Base-by-base conservation (phyloP, 2,329 filamentous ascomycete genomes). In the Scorias spongiosa region DNA sequence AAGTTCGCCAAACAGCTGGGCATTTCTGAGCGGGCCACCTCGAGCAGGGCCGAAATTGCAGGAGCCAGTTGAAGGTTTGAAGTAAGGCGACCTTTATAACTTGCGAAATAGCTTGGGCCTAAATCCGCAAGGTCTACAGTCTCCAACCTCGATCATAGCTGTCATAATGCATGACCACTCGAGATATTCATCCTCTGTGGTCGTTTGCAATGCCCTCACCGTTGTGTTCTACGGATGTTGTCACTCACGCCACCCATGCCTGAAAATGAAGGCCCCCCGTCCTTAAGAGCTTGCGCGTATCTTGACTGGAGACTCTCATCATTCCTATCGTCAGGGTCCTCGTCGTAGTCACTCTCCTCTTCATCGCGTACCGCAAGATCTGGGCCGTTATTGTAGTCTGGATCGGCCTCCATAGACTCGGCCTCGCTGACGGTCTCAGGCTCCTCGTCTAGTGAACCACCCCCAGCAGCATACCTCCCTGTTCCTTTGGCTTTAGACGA, bases 211-310 rank as follows among this genome's bases (percentile, higher is more conserved):
- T 26, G 20, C 20, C 20, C 20, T 36, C 32, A 36, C 15, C 15
- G 11, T 36, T 40, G 38, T 12, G 38, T 40, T 40, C 20, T 40
- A 11, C 38, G 38, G 20, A 40, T 40, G 38, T 40, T 18, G 12
- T 40, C 38, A 18, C 14, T 18, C 3, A 28, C 20, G 11, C 20
- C 20, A 5, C 38, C 18, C 14, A 17, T 40, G 38, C 38, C 38
- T 18, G 38, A 14, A 3, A 36, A 12, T 12, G 12, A 12, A 18
- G 12, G 12, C 2, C 20, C 38, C 44, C 49, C 74, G 10, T 77
- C 74, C 32, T 71, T 69, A 55, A 93, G 68, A 0, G 87, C 84
- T 38, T 84, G 74, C 58, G 83, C 74, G 59, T 95, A 96, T 50
- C 86, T 71, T 41, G 76, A 69, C 57, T 84, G 78, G 40, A 94